Evolutionary conservation across 331 rosid species (phyloP).

Genomic region (Pyracantha coccinea): DNA sequence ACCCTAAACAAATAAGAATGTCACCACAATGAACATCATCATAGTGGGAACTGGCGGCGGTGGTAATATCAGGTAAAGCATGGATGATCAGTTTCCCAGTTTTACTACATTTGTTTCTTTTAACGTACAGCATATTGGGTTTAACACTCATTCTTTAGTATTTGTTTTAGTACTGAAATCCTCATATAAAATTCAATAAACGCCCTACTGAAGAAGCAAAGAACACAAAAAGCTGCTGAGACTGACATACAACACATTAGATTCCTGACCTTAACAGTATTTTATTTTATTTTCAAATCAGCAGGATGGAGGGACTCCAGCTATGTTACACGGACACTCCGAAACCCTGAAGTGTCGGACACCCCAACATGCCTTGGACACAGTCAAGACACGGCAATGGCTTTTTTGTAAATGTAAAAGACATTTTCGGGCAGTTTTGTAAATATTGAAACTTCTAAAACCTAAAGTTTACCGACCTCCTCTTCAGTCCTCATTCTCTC

Average conservation of each 20-base stretch:
- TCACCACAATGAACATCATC: background rate
- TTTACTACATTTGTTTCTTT: background rate
- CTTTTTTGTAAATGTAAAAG: too few species aligned
- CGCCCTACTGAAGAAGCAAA: background rate
- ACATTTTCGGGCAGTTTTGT: too few species aligned
- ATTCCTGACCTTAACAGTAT: background rate
- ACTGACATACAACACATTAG: background rate
- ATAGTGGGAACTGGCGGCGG: background rate
- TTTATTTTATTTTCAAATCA: background rate
- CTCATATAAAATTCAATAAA: background rate
- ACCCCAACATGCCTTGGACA: too few species aligned
- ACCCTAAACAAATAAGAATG: background rate
- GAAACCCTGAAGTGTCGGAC: too few species aligned
- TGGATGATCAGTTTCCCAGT: background rate
- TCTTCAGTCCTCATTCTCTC: too few species aligned
- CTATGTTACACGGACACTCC: too few species aligned
- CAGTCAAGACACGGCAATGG: too few species aligned
- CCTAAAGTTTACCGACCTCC: too few species aligned
- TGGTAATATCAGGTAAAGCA: background rate
- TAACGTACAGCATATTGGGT: background rate
- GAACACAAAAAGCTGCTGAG: background rate
- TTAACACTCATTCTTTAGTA: background rate
- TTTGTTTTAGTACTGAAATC: background rate
- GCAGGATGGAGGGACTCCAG: background rate
- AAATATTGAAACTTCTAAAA: too few species aligned